These are phyloP conservation scores for Stropharia rugosoannulata DNA, from an alignment of 768 basidiomycete genomes.

Conservation along the genomic window DNA sequence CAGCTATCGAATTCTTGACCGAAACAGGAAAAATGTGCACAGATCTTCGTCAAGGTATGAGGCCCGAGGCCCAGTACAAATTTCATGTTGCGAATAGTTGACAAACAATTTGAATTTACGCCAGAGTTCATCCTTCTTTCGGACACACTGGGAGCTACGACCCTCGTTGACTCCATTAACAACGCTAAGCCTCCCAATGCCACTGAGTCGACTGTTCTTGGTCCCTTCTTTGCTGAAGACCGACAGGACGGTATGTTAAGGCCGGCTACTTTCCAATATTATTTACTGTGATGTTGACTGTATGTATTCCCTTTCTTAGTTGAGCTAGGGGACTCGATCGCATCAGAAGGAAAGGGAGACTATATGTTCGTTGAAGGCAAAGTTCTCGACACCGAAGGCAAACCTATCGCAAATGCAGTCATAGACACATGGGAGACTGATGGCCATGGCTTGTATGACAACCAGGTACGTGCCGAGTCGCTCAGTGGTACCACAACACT, in stretches of 20 bases:
- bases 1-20: constrained; percentile 77
- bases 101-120: too few species aligned
- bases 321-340: constrained; percentile 68
- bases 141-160: constrained; percentile 75
- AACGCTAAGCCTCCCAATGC: constrained; percentile 60
- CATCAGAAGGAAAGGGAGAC: constrained; percentile 85
- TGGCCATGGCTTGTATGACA: constrained; percentile 45
- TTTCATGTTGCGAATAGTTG: too few species aligned
- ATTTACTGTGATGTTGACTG: neutral
- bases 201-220: constrained; percentile 76
- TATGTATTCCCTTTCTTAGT: constrained; percentile 37
- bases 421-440: constrained; percentile 91
- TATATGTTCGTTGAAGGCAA: constrained; percentile 81
- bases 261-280: neutral
- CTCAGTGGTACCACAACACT: constrained; percentile 8
- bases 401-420: constrained; percentile 60
- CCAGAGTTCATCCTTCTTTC: constrained; percentile 85
- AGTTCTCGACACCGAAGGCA: constrained; percentile 60
- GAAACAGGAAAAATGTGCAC: constrained; percentile 71
- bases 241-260: constrained; percentile 59
- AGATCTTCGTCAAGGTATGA: constrained; percentile 55
- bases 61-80: neutral
- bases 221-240: constrained; percentile 82
- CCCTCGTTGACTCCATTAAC: constrained; percentile 75
- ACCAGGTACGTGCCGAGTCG: constrained; percentile 25